A percentile compares a stretch with the other conserved stretches of the same genome.
Evolutionary conservation across 106 monocot genomes (phyloP).

Genomic region (Dendrobium catenatum): DNA sequence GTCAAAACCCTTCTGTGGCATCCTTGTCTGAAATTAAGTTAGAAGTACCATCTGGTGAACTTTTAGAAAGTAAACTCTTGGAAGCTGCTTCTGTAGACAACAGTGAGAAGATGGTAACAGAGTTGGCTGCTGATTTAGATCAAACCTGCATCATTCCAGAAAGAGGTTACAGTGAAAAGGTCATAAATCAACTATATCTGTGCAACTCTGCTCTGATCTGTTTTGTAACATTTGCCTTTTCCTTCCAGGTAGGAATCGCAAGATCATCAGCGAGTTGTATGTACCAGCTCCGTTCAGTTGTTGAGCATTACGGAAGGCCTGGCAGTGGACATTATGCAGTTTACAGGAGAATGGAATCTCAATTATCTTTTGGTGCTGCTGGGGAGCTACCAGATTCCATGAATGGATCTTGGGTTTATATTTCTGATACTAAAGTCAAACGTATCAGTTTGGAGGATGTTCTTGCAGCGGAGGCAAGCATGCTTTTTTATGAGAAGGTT

Average conservation of each 20-base stretch:
- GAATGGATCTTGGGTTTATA: slow-evolving; percentile 50
- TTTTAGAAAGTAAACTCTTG: neutral
- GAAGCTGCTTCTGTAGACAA: neutral
- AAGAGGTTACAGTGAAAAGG: slow-evolving; percentile 7
- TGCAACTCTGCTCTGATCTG: neutral
- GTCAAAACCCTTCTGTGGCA: slow-evolving; percentile 4
- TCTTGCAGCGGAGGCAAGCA: slow-evolving; percentile 72
- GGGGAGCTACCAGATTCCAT: neutral
- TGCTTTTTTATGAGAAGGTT: slow-evolving; percentile 82
- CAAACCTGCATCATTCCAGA: neutral
- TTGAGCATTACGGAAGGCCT: slow-evolving; percentile 78
- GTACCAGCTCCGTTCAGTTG: slow-evolving; percentile 59
- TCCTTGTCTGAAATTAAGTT: slow-evolving; percentile 6
- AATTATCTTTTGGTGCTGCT: slow-evolving; percentile 8
- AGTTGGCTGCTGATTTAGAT: no score
- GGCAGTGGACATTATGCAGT: slow-evolving; percentile 87
- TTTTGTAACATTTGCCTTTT: neutral
- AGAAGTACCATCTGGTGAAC: slow-evolving; percentile 2
- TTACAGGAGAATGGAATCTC: slow-evolving; percentile 41
- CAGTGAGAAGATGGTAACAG: neutral
- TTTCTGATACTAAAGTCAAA: slow-evolving; percentile 66
- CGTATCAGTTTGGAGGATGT: slow-evolving; percentile 48
- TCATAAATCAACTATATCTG: neutral
- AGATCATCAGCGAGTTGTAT: slow-evolving; percentile 16
- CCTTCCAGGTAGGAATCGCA: neutral